Conservation (phyloP, 768 basidiomycete genomes). For the Termitomyces sp. region DNA sequence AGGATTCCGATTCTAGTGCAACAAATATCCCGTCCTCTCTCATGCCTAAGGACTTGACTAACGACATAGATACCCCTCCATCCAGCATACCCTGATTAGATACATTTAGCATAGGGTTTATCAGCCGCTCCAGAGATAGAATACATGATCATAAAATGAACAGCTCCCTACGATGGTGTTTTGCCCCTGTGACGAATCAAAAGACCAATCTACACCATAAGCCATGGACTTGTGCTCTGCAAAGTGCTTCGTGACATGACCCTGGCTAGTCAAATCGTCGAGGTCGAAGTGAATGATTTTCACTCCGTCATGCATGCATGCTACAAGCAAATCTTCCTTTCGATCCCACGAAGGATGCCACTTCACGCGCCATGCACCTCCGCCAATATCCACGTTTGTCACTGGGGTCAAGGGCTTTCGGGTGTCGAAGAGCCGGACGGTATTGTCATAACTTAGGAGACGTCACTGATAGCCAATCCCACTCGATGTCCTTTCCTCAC, state of each 20-base stretch:
- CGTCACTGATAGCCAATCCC: background rate
- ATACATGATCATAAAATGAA: slow-evolving; percentile 90
- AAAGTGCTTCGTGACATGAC: slow-evolving; percentile 43
- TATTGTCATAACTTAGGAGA: slow-evolving; percentile 69
- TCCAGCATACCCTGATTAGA: slow-evolving; percentile 4
- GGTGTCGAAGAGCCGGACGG: slow-evolving; percentile 76
- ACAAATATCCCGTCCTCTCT: background rate
- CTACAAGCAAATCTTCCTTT: slow-evolving; percentile 76
- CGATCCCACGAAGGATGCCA: slow-evolving; percentile 83
- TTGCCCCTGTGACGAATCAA: slow-evolving; percentile 24
- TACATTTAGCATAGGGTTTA: background rate
- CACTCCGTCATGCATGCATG: slow-evolving; percentile 97
- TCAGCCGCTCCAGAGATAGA: slow-evolving; percentile 78
- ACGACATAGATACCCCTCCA: background rate
- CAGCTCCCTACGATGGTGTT: slow-evolving; percentile 74
- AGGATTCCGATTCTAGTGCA: slow-evolving; percentile 26
- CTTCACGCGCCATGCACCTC: slow-evolving; percentile 94
- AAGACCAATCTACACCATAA: slow-evolving; percentile 92
- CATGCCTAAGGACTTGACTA: background rate
- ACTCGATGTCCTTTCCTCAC: slow-evolving; percentile 31
- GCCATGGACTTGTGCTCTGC: slow-evolving; percentile 79
- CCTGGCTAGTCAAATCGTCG: slow-evolving; percentile 16
- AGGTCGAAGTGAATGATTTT: slow-evolving; percentile 69
- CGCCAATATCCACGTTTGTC: slow-evolving; percentile 63
- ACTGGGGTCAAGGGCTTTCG: slow-evolving; percentile 63